phyloP scores from a whole-genome alignment of 768 basidiomycete species.

The Trametes sanguinea region DNA sequence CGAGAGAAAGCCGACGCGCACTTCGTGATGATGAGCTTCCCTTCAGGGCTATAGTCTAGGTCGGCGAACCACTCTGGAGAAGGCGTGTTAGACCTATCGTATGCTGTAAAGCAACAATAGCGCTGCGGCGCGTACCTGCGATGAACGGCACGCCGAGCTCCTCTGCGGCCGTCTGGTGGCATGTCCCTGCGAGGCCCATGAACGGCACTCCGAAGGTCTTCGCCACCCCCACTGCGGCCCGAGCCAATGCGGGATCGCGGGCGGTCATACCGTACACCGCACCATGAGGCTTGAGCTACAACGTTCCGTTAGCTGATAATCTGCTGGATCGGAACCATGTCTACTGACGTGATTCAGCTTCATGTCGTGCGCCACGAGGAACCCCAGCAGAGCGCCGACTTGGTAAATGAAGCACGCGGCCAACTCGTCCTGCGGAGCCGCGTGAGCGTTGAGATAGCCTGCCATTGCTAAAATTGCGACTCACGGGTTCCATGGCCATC shows the following conservation, averaged over 20 bases:
- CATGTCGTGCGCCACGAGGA: slow-evolving; percentile 54
- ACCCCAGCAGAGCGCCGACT: slow-evolving; percentile 64
- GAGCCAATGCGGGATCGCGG: slow-evolving; percentile 55
- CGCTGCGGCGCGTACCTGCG: slow-evolving; percentile 43
- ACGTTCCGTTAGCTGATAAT: neutral
- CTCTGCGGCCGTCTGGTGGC: slow-evolving; percentile 57
- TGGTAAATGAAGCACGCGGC: slow-evolving; percentile 62
- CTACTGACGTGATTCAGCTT: slow-evolving; percentile 55
- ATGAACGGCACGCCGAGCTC: slow-evolving; percentile 61
- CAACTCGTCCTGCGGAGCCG: slow-evolving; percentile 49
- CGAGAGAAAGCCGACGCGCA: slow-evolving; percentile 24
- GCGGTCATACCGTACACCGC: slow-evolving; percentile 63
- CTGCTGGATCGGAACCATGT: neutral
- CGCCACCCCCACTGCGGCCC: slow-evolving; percentile 54
- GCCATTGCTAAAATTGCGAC: slow-evolving; percentile 12
- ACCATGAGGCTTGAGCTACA: slow-evolving; percentile 63
- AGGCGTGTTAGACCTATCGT: neutral
- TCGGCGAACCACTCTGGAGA: slow-evolving; percentile 66
- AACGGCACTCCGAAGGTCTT: slow-evolving; percentile 58
- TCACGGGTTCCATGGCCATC: slow-evolving; percentile 60
- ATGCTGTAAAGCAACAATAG: neutral
- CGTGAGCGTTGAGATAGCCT: too few relatives aligned
- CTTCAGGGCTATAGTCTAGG: slow-evolving; percentile 57
- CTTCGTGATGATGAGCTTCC: slow-evolving; percentile 64
- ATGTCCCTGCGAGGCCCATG: slow-evolving; percentile 64